phyloP scores from a whole-genome alignment of 768 basidiomycete species.

The Favolaschia claudopus region DNA sequence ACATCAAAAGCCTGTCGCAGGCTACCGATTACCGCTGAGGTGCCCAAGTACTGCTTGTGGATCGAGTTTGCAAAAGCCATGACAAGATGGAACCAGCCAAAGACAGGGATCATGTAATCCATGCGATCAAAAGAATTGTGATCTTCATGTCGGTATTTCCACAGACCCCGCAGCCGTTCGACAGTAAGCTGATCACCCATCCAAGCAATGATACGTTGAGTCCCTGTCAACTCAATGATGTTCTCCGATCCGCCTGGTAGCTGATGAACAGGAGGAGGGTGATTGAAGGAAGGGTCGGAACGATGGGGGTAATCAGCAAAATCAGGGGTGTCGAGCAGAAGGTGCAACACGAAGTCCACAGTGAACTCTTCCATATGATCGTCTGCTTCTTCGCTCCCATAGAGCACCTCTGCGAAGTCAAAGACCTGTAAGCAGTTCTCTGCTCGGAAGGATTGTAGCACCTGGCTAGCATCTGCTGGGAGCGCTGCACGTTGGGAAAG shows the following conservation, averaged over 20 bases:
- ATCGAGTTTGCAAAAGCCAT: too few species aligned
- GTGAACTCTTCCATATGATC: too few species aligned
- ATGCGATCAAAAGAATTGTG: constrained; percentile 22
- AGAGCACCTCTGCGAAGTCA: background rate
- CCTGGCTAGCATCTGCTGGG: constrained; percentile 11
- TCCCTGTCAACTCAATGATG: background rate
- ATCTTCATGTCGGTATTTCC: constrained; percentile 17
- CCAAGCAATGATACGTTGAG: too few species aligned
- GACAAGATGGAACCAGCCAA: too few species aligned
- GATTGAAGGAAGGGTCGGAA: background rate
- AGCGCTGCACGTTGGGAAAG: constrained; percentile 8
- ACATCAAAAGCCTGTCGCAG: constrained; percentile 16
- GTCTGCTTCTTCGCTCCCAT: too few species aligned
- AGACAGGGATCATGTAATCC: constrained; percentile 19
- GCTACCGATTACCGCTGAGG: too few species aligned
- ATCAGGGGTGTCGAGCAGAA: background rate
- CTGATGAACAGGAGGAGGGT: too few species aligned
- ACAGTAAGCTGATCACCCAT: constrained; percentile 29
- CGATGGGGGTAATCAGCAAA: background rate
- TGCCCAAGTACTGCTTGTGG: too few species aligned
- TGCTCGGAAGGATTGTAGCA: constrained; percentile 3
- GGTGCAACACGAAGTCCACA: background rate
- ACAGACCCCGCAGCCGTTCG: constrained; percentile 24
- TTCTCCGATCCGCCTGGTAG: background rate
- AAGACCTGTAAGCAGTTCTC: background rate